phyloP scores from a whole-genome alignment of 2,329 filamentous ascomycete species.

The Podosphaera fusca region DNA sequence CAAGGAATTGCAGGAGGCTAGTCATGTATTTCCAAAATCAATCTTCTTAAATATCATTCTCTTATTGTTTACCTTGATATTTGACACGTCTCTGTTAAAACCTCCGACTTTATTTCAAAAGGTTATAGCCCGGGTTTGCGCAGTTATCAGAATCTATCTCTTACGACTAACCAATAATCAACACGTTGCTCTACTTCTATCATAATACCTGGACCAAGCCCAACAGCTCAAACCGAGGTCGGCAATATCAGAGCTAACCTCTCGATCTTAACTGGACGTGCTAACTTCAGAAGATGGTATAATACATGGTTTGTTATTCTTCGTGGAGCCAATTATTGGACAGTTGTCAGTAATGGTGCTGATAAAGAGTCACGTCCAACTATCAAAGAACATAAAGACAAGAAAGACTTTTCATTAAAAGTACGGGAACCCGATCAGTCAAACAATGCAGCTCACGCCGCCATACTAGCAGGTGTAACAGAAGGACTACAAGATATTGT shows the following conservation, averaged over 20 bases:
- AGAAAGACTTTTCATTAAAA: not conserved
- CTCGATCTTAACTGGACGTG: not conserved
- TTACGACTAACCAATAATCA: no score
- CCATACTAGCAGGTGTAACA: not conserved
- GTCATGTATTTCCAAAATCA: no score
- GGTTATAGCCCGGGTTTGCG: no score
- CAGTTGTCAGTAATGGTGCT: not conserved
- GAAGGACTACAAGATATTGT: not conserved
- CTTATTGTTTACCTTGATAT: no score
- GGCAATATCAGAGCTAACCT: not conserved
- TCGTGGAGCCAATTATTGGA: not conserved
- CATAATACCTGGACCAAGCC: not conserved
- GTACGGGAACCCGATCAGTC: not conserved
- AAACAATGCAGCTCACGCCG: not conserved
- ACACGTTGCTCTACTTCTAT: not conserved
- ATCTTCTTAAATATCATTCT: no score
- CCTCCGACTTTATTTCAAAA: no score
- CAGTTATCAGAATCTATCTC: no score
- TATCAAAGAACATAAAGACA: not conserved
- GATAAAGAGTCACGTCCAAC: not conserved
- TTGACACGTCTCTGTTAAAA: no score
- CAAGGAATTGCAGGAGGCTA: no score
- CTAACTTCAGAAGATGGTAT: not conserved
- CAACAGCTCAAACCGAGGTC: not conserved
- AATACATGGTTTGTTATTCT: not conserved